Percentiles rank a stretch among this genome's conserved stretches.
phyloP scores from a whole-genome alignment of 1,139 yeast species.

The Protomyces macrosporus region DNA sequence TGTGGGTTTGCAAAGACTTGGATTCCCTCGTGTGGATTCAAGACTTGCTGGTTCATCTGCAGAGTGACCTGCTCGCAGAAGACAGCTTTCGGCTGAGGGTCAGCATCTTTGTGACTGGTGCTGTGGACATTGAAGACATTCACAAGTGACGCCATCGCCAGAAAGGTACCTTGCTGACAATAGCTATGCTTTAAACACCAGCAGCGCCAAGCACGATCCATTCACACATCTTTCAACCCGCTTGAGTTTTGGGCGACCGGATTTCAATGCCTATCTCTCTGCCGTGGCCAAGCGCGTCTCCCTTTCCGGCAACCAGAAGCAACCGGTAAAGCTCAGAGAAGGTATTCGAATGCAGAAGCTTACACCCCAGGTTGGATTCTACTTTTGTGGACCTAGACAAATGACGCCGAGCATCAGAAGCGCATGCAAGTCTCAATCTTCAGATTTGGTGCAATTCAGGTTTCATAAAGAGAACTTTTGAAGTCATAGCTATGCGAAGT shows the following conservation, averaged over 20 bases:
- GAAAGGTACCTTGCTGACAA: neutral
- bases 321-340: neutral
- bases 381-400: slow-evolving; percentile 6
- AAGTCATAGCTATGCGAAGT: neutral
- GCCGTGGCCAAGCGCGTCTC: neutral
- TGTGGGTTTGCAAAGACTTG: slow-evolving; percentile 8
- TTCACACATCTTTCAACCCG: neutral
- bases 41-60: neutral
- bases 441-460: neutral
- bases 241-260: slow-evolving; percentile 3
- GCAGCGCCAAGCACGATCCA: neutral
- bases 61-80: neutral
- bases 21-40: slow-evolving; percentile 5
- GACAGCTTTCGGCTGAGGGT: neutral
- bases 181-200: neutral
- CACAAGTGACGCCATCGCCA: neutral
- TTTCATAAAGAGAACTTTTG: slow-evolving; percentile 5
- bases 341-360: neutral
- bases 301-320: neutral
- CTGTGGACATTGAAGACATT: neutral
- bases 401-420: neutral
- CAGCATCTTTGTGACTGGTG: neutral
- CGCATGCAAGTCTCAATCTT: neutral
- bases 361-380: neutral
- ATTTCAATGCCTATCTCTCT: neutral